Percentiles rank a stretch among this genome's conserved stretches.
phyloP scores from a whole-genome alignment of 1,139 yeast genomes.

The Yamadazyma pseudoaaseri region DNA sequence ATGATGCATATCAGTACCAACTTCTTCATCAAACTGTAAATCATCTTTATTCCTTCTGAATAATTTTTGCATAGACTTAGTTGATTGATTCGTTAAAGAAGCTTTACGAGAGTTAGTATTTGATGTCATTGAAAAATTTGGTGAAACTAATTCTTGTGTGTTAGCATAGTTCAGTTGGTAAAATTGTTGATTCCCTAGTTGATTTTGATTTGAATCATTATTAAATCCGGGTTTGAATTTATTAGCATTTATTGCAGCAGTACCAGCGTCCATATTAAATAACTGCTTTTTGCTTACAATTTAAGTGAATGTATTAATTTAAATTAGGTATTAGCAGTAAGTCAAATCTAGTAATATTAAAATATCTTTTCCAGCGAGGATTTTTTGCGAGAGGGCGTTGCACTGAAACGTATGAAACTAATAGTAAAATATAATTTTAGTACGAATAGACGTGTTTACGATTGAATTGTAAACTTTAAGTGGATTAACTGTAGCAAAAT shows the following conservation, averaged over 20 bases:
- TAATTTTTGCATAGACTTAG: conserved; percentile 37
- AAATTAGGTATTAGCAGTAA: too few species aligned
- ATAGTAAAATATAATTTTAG: too few species aligned
- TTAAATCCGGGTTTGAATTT: conserved; percentile 1
- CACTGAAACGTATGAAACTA: too few species aligned
- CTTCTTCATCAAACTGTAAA: conserved; percentile 48
- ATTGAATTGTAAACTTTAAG: too few species aligned
- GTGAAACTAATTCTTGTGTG: conserved; percentile 18
- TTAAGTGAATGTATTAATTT: too few species aligned
- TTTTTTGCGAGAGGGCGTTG: too few species aligned
- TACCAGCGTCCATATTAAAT: conserved; percentile 12
- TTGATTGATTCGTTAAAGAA: conserved; percentile 44
- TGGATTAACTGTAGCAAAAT: too few species aligned
- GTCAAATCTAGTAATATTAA: too few species aligned
- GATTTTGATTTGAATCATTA: not conserved
- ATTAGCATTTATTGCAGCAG: conserved; percentile 8
- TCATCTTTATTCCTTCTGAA: conserved; percentile 42
- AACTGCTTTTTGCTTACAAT: too few species aligned
- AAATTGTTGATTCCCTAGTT: conserved; percentile 8
- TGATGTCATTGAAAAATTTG: conserved; percentile 13
- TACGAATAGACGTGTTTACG: too few species aligned
- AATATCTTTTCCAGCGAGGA: too few species aligned
- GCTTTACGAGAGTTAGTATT: conserved; percentile 30
- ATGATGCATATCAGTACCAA: conserved; percentile 47
- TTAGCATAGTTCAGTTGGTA: conserved; percentile 6